Conservation (phyloP, 2,329 filamentous ascomycete species). For the Verticillium albo-atrum region DNA sequence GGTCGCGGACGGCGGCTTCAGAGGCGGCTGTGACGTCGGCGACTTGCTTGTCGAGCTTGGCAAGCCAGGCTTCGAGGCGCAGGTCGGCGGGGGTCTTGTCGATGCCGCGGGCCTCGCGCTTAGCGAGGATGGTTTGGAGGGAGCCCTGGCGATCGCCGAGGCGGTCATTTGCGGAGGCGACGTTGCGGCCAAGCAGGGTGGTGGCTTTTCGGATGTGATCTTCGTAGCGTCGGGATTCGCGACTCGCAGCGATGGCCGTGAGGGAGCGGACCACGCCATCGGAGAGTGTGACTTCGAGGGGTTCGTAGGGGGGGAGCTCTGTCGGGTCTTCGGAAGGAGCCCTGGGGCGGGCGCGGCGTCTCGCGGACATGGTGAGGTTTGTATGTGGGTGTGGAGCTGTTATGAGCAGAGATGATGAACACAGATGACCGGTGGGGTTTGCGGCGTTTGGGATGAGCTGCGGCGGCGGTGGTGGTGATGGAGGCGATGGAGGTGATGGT, state of each 20-base stretch:
- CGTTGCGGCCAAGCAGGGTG: slow-evolving; percentile 36
- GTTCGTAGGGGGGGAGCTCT: slow-evolving; percentile 45
- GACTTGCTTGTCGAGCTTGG: slow-evolving; percentile 33
- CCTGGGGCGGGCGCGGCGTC: background rate
- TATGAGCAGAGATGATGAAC: too few relatives aligned
- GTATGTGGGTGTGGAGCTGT: background rate
- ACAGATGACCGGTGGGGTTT: too few relatives aligned
- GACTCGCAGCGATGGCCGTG: slow-evolving; percentile 35
- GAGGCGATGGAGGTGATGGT: background rate
- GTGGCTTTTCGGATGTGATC: slow-evolving; percentile 40
- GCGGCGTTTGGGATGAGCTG: background rate
- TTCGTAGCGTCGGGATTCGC: slow-evolving; percentile 36
- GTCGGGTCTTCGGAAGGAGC: slow-evolving; percentile 10
- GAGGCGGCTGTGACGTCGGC: slow-evolving; percentile 36
- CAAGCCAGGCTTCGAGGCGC: slow-evolving; percentile 32
- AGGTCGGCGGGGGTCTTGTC: slow-evolving; percentile 29
- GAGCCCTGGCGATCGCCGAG: slow-evolving; percentile 29
- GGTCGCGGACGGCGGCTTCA: slow-evolving; percentile 40
- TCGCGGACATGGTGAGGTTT: background rate
- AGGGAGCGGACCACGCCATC: slow-evolving; percentile 32
- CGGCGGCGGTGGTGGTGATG: background rate
- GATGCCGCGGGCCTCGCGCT: slow-evolving; percentile 30
- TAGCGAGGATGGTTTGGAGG: slow-evolving; percentile 25
- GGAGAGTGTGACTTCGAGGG: slow-evolving; percentile 40
- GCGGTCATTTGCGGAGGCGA: slow-evolving; percentile 46